phyloP scores from a whole-genome alignment of 768 basidiomycete species.

The Hemileccinum rubropunctum region DNA sequence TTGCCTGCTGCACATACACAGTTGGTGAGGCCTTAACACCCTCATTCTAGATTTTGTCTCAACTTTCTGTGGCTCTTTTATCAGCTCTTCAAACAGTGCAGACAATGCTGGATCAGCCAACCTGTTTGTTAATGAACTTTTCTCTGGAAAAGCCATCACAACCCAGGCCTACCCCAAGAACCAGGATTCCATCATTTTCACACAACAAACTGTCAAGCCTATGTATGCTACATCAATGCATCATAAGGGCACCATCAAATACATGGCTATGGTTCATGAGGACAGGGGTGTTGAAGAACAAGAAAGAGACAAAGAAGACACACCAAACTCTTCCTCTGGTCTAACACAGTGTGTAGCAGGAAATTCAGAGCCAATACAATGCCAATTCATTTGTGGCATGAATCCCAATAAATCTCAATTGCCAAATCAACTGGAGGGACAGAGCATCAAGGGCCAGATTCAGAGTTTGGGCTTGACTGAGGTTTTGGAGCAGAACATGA shows the following conservation, averaged over 20 bases:
- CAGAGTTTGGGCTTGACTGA: conserved; percentile 76
- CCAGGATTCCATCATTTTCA: conserved; percentile 93
- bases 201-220: conserved; percentile 90
- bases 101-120: conserved; percentile 82
- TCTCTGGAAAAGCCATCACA: conserved; percentile 85
- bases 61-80: conserved; percentile 66
- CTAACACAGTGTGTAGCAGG: conserved; percentile 74
- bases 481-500: conserved; percentile 58
- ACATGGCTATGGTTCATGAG: conserved; percentile 39
- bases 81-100: conserved; percentile 38
- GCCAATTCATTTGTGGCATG: conserved; percentile 90
- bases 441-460: conserved; percentile 90
- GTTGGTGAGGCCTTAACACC: too few relatives aligned
- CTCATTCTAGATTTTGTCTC: conserved; percentile 93
- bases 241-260: conserved; percentile 70
- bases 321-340: conserved; percentile 29
- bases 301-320: conserved; percentile 48
- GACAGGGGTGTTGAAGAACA: conserved; percentile 35
- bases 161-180: conserved; percentile 90
- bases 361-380: conserved; percentile 85
- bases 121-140: conserved; percentile 88
- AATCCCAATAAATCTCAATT: conserved; percentile 95
- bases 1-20: too few relatives aligned
- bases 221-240: conserved; percentile 91
- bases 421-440: conserved; percentile 90